These are phyloP conservation scores for Gamsiella multidivaricata DNA, from an alignment of 192 early-diverging fungal species.

Conservation along the genomic window DNA sequence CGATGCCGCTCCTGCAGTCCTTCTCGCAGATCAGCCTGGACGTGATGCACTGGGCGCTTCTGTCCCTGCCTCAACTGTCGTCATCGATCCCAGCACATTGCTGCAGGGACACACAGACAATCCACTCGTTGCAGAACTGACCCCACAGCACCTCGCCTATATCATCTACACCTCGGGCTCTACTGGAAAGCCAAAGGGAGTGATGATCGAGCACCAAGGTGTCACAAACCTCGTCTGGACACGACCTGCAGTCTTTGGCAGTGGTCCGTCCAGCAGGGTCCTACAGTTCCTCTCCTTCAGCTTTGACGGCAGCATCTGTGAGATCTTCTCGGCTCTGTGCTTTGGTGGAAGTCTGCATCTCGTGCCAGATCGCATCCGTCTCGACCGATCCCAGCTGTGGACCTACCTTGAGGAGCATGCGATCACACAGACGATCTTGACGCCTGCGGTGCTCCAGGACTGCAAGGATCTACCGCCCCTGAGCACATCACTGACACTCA, in stretches of 20 bases:
- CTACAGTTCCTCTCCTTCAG: constrained; percentile 18
- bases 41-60: not conserved
- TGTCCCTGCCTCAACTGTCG: not conserved
- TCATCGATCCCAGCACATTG: not conserved
- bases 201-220: constrained; percentile 14
- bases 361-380: not conserved
- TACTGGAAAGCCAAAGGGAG: constrained; percentile 49
- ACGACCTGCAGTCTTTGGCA: not conserved
- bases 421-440: not conserved
- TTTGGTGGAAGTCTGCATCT: constrained; percentile 14
- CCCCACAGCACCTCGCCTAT: no score
- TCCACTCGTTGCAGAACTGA: no score
- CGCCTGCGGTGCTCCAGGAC: constrained; percentile 14
- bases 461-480: constrained; percentile 8
- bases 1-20: no score
- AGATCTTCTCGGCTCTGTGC: constrained; percentile 7
- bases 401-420: not conserved
- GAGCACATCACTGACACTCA: not conserved
- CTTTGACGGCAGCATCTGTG: constrained; percentile 18
- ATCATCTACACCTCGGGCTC: not conserved
- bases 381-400: not conserved
- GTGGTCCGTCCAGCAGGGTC: not conserved
- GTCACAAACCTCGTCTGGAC: not conserved
- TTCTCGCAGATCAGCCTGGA: not conserved
- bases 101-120: no score